These are phyloP conservation scores for Candolleomyces eurysporus DNA, from an alignment of 768 basidiomycete genomes.

Conservation along the genomic window DNA sequence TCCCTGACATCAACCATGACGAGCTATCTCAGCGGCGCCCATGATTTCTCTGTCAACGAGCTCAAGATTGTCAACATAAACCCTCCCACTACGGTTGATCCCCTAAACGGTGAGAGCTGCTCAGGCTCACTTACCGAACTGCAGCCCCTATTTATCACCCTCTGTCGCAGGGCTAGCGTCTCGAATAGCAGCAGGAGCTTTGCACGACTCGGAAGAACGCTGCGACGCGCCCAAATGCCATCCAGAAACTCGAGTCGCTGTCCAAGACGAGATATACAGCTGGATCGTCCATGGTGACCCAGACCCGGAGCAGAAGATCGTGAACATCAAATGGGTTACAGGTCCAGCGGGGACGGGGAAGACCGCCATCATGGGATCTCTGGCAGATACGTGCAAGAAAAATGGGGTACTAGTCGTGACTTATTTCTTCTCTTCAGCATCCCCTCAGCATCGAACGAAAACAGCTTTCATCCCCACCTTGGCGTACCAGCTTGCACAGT, in stretches of 20 bases:
- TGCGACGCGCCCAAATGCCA: constrained; percentile 4
- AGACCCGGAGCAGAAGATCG: too few relatives aligned
- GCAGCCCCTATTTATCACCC: too few relatives aligned
- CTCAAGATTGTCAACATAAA: too few relatives aligned
- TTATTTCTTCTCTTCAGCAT: constrained; percentile 8
- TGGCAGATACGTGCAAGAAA: background rate
- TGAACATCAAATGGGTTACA: too few relatives aligned
- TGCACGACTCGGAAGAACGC: constrained; percentile 11
- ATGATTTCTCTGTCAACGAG: too few relatives aligned
- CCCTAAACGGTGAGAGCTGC: too few relatives aligned
- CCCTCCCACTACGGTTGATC: too few relatives aligned
- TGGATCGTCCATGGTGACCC: constrained; percentile 1
- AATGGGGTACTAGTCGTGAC: constrained; percentile 2
- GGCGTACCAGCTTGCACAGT: background rate
- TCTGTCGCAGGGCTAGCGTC: background rate
- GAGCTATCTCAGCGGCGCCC: too few relatives aligned
- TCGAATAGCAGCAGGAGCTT: background rate
- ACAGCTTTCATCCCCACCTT: background rate
- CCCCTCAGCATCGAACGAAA: background rate
- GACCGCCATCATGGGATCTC: too few relatives aligned
- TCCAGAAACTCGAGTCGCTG: constrained; percentile 7
- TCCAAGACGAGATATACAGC: constrained; percentile 5
- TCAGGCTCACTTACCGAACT: too few relatives aligned
- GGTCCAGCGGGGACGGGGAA: too few relatives aligned
- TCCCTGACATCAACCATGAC: too few relatives aligned